These are phyloP conservation scores for Corynespora cassiicola DNA, from an alignment of 2,329 filamentous ascomycete genomes.

Conservation along the genomic window DNA sequence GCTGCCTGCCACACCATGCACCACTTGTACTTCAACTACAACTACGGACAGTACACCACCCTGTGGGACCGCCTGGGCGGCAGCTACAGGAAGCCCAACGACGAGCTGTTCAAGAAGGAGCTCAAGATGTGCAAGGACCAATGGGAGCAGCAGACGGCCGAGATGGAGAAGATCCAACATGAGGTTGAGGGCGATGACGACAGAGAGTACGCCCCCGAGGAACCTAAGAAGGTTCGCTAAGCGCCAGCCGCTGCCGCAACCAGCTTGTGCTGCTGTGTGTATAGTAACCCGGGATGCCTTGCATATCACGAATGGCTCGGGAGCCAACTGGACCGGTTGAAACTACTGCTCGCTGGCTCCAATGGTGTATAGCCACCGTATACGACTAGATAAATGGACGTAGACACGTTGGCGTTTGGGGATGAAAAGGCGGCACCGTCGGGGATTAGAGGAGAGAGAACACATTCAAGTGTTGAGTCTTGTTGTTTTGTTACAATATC, in stretches of 20 bases:
- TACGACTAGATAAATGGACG: too few relatives aligned
- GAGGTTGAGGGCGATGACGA: conserved; percentile 70
- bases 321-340: too few relatives aligned
- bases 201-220: conserved; percentile 47
- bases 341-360: too few relatives aligned
- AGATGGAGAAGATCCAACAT: conserved; percentile 77
- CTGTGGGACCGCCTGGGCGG: conserved; percentile 88
- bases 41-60: conserved; percentile 94
- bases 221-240: conserved; percentile 50
- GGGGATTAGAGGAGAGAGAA: too few relatives aligned
- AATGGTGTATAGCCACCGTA: too few relatives aligned
- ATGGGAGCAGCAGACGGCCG: conserved; percentile 78
- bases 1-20: conserved; percentile 93
- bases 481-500: too few relatives aligned
- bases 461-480: too few relatives aligned
- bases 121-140: conserved; percentile 82
- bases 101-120: conserved; percentile 83
- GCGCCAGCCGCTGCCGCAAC: too few relatives aligned
- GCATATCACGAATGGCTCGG: too few relatives aligned
- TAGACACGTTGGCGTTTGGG: too few relatives aligned
- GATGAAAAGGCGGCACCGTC: too few relatives aligned
- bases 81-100: conserved; percentile 85
- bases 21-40: conserved; percentile 75
- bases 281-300: background rate
- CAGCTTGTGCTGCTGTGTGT: background rate